Base-by-base conservation (phyloP, 768 basidiomycete genomes). In the Phaeotremella skinneri region DNA sequence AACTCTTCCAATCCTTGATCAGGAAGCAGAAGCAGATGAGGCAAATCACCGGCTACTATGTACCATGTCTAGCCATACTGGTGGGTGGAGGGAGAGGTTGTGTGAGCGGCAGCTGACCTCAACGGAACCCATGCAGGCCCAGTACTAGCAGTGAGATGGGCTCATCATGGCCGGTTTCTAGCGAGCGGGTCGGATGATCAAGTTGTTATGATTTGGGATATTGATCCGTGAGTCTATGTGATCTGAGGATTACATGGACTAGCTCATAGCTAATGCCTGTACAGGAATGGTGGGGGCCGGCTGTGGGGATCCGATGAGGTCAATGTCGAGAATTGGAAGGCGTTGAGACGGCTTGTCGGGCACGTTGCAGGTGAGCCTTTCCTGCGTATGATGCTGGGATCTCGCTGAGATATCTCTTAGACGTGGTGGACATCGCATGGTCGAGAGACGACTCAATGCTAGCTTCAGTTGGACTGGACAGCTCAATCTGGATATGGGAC, bases 271-370 rank as follows among this genome's bases (percentile, higher is more conserved):
- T 59, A 55, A 56, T 31, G 31, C 54, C 57, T 53, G n/a, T 25
- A 21, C 69, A 92, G 90, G 25, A 82, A 82, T 55, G 88, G 89
- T 21, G 84, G 85, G 53, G 88, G 92, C 17, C 90, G 87, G 76
- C 86, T 93, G 3, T 97, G 90, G 85, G 94, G 94, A 11, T 87
- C 90, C 21, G 90, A 91, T 64, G 96, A 98, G 69, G 84, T 93
- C 63, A 99, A 99, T 73, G 83, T 96, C 3, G 96, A 99, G 78
- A 90, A 88, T 25, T 99, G 96, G 96, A 97, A 93, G 72, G 89
- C 92, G 3, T 75, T 94, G 72, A 89, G 90, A 67, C 83, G 93
- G 34, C 80, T 99, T 11, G 90, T 90, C 21, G 96, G 92, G 0
- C 96, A 99, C 73, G 89, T 91, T 59, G 93, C 91, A 66, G 94